Conservation (phyloP, 495 filamentous ascomycete genomes). For the Tuber indicum region DNA sequence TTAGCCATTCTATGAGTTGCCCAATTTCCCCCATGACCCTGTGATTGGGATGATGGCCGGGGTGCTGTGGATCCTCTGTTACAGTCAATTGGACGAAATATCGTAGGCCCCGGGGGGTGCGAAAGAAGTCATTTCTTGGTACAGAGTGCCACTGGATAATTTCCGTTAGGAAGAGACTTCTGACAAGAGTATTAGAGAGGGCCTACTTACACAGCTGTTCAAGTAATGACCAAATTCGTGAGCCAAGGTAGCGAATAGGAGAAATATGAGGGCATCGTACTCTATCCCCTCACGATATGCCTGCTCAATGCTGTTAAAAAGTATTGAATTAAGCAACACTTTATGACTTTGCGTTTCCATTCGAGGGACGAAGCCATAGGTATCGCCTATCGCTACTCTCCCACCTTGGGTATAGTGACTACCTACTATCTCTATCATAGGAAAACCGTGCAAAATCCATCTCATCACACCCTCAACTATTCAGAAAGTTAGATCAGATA, state of each 20-base stretch:
- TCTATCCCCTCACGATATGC: too few species aligned
- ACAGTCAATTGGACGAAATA: background rate
- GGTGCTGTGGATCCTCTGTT: background rate
- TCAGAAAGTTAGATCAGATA: background rate
- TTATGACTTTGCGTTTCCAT: background rate
- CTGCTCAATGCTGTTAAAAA: too few species aligned
- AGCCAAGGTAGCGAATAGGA: too few species aligned
- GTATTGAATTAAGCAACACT: slow-evolving; percentile 6
- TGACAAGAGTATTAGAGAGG: background rate
- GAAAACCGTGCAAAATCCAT: slow-evolving; percentile 21
- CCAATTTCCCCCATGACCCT: slow-evolving; percentile 15
- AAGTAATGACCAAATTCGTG: too few species aligned
- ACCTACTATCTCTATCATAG: slow-evolving; percentile 17
- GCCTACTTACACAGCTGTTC: too few species aligned
- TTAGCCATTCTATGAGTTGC: slow-evolving; percentile 23
- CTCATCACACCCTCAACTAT: slow-evolving; percentile 10
- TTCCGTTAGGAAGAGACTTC: background rate
- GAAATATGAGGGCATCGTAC: too few species aligned
- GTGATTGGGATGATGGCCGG: background rate
- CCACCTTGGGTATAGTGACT: background rate
- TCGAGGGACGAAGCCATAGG: background rate
- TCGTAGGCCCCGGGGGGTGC: background rate
- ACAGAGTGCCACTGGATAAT: background rate
- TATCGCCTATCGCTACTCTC: background rate
- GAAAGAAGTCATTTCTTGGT: background rate